Base-by-base conservation (phyloP, 2,329 filamentous ascomycete species). In the Pestalotiopsis sp. region DNA sequence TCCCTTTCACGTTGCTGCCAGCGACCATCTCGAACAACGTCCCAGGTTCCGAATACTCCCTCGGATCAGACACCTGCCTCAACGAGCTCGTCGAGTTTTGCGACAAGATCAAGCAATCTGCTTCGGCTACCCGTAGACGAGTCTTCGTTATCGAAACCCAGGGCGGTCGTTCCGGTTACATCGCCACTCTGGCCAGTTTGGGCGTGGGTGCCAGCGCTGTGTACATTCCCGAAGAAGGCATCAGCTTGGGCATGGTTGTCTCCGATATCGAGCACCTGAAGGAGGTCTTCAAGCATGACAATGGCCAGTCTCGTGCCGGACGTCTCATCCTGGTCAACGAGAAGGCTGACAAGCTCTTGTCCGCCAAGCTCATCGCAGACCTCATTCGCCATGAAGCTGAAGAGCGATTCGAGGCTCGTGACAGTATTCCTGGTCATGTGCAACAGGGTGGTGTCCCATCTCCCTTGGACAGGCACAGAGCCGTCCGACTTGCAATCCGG, bases 11-110 rank as follows among this genome's bases (percentile, higher is more conserved):
- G 66, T 87, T 98, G 57, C 86, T 99, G 31, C 96, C 96, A 0
- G 96, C 96, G n/a, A 99, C 96, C 11, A 95, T 99, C 74, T 97
- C 94, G 72, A 99, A 99, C 86, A 99, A 99, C 79, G 96, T 99
- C 4, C 96, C 96, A 0, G 96, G 96, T 52, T 97, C 95, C 0
- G 96, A 99, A 81, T 98, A 98, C 84, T 98, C 94, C 1, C 89
- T 99, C 60, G 96, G 96, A 58, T 97, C 94, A 39, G 96, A 99
- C 77, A 99, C 96, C 1, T 98, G 96, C 78, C 84, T 99, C 71
- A 99, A 99, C 82, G 94, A 97, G 67, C 87, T 99, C 52, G 94
- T 98, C 71, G 89, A 92, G 74, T 99, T 98, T 82, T 98, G 95
- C 79, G 96, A 99, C 84, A 95, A 95, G 76, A 98, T 98, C 82